A percentile compares a stretch with the other conserved stretches of the same genome.
Conservation (phyloP, 352 stramenopile genomes). For the Pythium sukuiense region DNA sequence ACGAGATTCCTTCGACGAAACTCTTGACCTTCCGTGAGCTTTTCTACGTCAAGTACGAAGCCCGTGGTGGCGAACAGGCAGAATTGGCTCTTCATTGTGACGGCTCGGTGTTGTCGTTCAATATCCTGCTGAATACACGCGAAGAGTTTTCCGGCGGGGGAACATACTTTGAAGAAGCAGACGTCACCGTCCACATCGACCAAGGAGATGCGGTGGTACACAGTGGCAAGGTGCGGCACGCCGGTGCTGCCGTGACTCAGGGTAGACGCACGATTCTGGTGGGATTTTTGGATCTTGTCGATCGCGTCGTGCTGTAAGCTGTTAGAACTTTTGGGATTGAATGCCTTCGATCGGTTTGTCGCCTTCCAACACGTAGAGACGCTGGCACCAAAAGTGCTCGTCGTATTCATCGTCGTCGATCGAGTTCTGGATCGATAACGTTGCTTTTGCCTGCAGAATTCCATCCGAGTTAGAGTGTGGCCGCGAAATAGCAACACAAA, state of each 20-base stretch:
- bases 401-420: slow-evolving; percentile 73
- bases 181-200: slow-evolving; percentile 65
- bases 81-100: slow-evolving; percentile 91
- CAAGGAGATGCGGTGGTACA: slow-evolving; percentile 90
- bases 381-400: slow-evolving; percentile 68
- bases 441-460: slow-evolving; percentile 57
- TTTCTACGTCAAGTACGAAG: slow-evolving; percentile 90
- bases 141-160: slow-evolving; percentile 90
- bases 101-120: slow-evolving; percentile 94
- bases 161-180: slow-evolving; percentile 89
- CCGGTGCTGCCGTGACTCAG: slow-evolving; percentile 78
- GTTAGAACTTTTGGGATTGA: slow-evolving; percentile 67
- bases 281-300: slow-evolving; percentile 89
- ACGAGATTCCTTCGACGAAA: slow-evolving; percentile 41
- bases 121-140: slow-evolving; percentile 83
- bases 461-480: background rate
- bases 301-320: slow-evolving; percentile 29
- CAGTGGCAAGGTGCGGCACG: slow-evolving; percentile 92
- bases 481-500: background rate
- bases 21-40: slow-evolving; percentile 79
- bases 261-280: slow-evolving; percentile 91
- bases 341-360: slow-evolving; percentile 80
- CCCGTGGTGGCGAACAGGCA: slow-evolving; percentile 49
- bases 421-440: slow-evolving; percentile 69
- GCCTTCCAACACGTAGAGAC: slow-evolving; percentile 71